Conservation (phyloP, 2,329 filamentous ascomycete genomes). For the Stemphylium lycopersici region DNA sequence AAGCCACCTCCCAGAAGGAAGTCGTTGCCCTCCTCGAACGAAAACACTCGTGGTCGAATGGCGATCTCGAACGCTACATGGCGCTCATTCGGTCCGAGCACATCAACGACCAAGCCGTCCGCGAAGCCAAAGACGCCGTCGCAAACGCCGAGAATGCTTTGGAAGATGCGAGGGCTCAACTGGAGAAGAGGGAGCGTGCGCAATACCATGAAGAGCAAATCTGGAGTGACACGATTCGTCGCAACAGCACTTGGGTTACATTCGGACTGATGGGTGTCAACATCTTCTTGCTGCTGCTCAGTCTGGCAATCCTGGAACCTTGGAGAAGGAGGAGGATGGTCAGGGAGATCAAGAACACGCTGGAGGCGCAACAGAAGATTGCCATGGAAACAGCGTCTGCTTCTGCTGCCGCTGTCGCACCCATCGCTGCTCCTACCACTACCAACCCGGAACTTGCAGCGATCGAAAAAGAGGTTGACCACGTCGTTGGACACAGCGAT, state of each 20-base stretch:
- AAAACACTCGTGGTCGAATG: conserved; percentile 88
- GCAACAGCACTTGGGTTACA: conserved; percentile 97
- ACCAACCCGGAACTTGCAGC: conserved; percentile 6
- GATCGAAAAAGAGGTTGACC: conserved; percentile 30
- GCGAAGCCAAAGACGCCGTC: conserved; percentile 72
- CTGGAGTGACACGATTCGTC: conserved; percentile 95
- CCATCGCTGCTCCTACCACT: conserved; percentile 8
- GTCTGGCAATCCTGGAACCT: conserved; percentile 90
- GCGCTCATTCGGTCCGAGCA: conserved; percentile 90
- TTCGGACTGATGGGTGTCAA: conserved; percentile 99
- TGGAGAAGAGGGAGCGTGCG: conserved; percentile 83
- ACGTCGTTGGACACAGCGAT: conserved; percentile 17
- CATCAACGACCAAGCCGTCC: conserved; percentile 85
- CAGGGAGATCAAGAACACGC: conserved; percentile 64
- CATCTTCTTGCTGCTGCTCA: conserved; percentile 82
- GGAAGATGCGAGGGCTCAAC: conserved; percentile 74
- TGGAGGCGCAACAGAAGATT: conserved; percentile 42
- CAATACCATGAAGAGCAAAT: conserved; percentile 99
- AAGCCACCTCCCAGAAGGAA: conserved; percentile 90
- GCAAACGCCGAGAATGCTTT: conserved; percentile 78
- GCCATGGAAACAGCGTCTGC: conserved; percentile 20
- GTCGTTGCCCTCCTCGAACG: conserved; percentile 92
- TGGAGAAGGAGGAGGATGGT: conserved; percentile 86
- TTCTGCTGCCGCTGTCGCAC: conserved; percentile 1
- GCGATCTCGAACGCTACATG: conserved; percentile 93